A percentile compares a stretch with the other conserved stretches of the same genome.
Conservation (phyloP, 1,284 basidiomycete genomes). For the Pseudozyma tsukubaensis region DNA sequence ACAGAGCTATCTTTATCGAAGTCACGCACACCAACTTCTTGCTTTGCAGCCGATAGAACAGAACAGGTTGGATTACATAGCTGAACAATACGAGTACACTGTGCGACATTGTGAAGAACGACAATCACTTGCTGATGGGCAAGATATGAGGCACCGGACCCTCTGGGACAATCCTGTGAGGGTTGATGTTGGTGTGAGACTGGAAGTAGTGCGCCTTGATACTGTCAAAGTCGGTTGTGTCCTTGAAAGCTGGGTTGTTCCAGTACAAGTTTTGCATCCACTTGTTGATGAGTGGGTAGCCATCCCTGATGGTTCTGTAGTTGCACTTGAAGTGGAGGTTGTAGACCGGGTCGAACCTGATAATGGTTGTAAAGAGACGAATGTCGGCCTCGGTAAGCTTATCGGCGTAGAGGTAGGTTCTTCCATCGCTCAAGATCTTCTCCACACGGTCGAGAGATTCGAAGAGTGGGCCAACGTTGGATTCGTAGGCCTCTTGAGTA, state of each 20-base stretch:
- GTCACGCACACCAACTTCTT: too few relatives aligned
- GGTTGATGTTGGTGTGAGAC: constrained; percentile 66
- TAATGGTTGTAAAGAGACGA: constrained; percentile 88
- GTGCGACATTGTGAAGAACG: too few relatives aligned
- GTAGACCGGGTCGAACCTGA: constrained; percentile 85
- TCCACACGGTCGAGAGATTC: constrained; percentile 84
- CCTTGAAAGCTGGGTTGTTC: constrained; percentile 86
- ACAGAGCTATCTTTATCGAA: too few relatives aligned
- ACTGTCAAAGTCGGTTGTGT: constrained; percentile 82
- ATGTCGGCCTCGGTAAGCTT: constrained; percentile 87
- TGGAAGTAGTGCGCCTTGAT: constrained; percentile 70
- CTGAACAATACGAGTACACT: constrained; percentile 1
- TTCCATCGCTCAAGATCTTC: constrained; percentile 77
- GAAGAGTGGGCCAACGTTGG: constrained; percentile 77
- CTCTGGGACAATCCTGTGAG: constrained; percentile 59
- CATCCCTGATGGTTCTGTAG: constrained; percentile 66
- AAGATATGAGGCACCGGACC: constrained; percentile 62
- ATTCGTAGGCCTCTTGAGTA: constrained; percentile 83
- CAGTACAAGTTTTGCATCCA: constrained; percentile 91
- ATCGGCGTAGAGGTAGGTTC: constrained; percentile 84
- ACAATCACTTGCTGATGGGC: constrained; percentile 46
- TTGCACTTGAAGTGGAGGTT: constrained; percentile 94
- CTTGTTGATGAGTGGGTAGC: constrained; percentile 59
- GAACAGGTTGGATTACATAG: neutral
- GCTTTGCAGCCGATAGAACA: too few relatives aligned